These are phyloP conservation scores for Hirschfeldia incana DNA, from an alignment of 345 rosid genomes.

Conservation along the genomic window DNA sequence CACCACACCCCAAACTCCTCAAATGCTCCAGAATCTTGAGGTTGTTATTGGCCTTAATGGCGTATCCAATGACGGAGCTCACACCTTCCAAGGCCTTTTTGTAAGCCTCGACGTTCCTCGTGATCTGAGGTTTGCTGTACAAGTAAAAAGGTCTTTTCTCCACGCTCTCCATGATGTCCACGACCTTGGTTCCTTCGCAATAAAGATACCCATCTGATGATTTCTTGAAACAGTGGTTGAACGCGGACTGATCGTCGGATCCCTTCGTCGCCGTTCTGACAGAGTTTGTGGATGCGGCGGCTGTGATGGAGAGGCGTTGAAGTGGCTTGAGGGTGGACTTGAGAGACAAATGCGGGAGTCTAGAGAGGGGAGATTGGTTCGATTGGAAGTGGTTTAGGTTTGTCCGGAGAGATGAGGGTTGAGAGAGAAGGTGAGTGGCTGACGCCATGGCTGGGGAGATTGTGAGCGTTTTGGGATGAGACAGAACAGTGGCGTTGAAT, in stretches of 20 bases:
- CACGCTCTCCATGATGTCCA: conserved; percentile 69
- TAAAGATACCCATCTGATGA: conserved; percentile 78
- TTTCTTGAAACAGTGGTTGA: conserved; percentile 80
- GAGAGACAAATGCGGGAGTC: conserved; percentile 42
- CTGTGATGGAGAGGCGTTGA: conserved; percentile 50
- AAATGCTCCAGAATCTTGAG: conserved; percentile 91
- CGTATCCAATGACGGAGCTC: conserved; percentile 77
- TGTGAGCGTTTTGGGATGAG: background rate
- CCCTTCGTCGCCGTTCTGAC: conserved; percentile 37
- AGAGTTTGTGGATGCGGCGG: conserved; percentile 52
- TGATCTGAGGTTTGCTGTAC: conserved; percentile 89
- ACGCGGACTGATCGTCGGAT: conserved; percentile 14
- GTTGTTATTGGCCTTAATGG: conserved; percentile 90
- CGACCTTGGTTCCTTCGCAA: conserved; percentile 81
- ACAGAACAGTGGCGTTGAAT: background rate
- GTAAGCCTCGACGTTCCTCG: conserved; percentile 77
- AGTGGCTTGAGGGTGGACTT: conserved; percentile 35
- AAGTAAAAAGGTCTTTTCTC: conserved; percentile 90
- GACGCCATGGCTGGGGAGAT: conserved; percentile 31
- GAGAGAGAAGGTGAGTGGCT: conserved; percentile 33
- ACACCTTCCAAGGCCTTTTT: conserved; percentile 74
- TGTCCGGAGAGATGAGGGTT: conserved; percentile 45
- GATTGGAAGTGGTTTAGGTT: conserved; percentile 38
- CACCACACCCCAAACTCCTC: conserved; percentile 90
- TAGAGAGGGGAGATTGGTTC: conserved; percentile 45